Percentiles rank a stretch among this genome's conserved stretches.
phyloP scores from a whole-genome alignment of 805 yeast genomes.

The Saccharomycopsis amapae region DNA sequence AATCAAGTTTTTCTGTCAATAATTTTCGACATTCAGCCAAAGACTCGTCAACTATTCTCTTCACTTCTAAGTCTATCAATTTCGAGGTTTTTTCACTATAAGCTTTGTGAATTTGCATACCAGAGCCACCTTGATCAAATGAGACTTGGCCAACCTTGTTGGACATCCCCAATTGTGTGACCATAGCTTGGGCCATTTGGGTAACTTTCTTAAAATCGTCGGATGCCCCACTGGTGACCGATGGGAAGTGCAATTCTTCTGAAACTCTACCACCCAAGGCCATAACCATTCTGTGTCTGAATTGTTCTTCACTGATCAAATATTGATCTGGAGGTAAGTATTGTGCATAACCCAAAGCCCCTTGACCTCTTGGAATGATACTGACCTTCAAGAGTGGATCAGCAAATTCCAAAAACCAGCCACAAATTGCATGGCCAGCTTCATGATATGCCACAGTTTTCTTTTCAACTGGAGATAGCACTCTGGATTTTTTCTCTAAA shows the following conservation, averaged over 20 bases:
- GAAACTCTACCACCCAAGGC: slow-evolving; percentile 95
- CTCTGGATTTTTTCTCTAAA: slow-evolving; percentile 79
- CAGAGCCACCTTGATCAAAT: slow-evolving; percentile 45
- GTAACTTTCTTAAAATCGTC: slow-evolving; percentile 97
- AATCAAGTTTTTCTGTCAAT: slow-evolving; percentile 49
- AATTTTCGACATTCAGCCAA: slow-evolving; percentile 52
- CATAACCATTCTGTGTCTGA: slow-evolving; percentile 90
- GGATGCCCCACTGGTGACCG: slow-evolving; percentile 94
- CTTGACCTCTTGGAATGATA: slow-evolving; percentile 94
- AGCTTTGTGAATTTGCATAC: slow-evolving; percentile 50
- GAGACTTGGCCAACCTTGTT: slow-evolving; percentile 74
- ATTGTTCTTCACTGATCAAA: slow-evolving; percentile 67
- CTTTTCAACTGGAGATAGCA: slow-evolving; percentile 81
- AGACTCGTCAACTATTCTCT: slow-evolving; percentile 58
- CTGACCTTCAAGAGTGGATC: slow-evolving; percentile 94
- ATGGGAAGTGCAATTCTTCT: slow-evolving; percentile 84
- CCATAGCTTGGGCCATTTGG: slow-evolving; percentile 89
- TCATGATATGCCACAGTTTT: slow-evolving; percentile 93
- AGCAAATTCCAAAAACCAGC: slow-evolving; percentile 88
- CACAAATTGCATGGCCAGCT: slow-evolving; percentile 98
- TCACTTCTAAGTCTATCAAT: slow-evolving; percentile 62
- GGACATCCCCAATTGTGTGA: slow-evolving; percentile 88
- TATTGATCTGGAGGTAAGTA: slow-evolving; percentile 91
- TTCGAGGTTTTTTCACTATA: slow-evolving; percentile 68
- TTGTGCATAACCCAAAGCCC: slow-evolving; percentile 96